These are phyloP conservation scores for Erodium texanum DNA, from an alignment of 441 rosid species.

Conservation along the genomic window DNA sequence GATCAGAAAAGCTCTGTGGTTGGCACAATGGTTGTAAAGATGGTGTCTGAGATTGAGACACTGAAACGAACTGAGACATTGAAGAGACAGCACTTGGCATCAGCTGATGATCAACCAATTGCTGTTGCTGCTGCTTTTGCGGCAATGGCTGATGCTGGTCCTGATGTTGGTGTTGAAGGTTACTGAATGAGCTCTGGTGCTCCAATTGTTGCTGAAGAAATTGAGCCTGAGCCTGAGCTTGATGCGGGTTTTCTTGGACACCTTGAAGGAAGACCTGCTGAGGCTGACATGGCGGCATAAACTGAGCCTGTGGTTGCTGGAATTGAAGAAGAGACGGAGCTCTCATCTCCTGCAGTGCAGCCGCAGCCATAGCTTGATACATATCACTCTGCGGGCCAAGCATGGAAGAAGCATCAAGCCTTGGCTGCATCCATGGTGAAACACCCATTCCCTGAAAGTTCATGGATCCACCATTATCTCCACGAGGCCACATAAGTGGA, in stretches of 20 bases:
- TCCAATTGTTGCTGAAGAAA: constrained; percentile 56
- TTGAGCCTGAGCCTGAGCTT: constrained; percentile 29
- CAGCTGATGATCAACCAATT: constrained; percentile 52
- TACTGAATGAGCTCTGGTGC: no score
- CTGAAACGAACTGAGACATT: constrained; percentile 51
- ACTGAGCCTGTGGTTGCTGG: constrained; percentile 47
- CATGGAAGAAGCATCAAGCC: constrained; percentile 68
- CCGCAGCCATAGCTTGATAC: constrained; percentile 91
- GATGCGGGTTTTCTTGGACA: constrained; percentile 40
- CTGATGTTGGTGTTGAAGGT: no score
- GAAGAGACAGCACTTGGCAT: constrained; percentile 40
- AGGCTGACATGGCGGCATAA: constrained; percentile 56
- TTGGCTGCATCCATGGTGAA: constrained; percentile 79
- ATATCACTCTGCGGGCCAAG: constrained; percentile 78
- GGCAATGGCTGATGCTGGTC: no score
- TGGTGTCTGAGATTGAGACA: constrained; percentile 49
- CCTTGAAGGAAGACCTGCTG: constrained; percentile 46
- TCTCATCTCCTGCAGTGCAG: constrained; percentile 69
- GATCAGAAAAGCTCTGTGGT: constrained; percentile 73
- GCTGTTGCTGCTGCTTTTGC: constrained; percentile 47
- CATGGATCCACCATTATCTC: constrained; percentile 47
- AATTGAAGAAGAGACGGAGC: constrained; percentile 53
- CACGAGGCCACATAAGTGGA: constrained; percentile 74
- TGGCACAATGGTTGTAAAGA: constrained; percentile 57
- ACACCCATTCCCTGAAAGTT: constrained; percentile 79